Conservation (phyloP, 345 rosid genomes). For the Eucalyptus regnans region DNA sequence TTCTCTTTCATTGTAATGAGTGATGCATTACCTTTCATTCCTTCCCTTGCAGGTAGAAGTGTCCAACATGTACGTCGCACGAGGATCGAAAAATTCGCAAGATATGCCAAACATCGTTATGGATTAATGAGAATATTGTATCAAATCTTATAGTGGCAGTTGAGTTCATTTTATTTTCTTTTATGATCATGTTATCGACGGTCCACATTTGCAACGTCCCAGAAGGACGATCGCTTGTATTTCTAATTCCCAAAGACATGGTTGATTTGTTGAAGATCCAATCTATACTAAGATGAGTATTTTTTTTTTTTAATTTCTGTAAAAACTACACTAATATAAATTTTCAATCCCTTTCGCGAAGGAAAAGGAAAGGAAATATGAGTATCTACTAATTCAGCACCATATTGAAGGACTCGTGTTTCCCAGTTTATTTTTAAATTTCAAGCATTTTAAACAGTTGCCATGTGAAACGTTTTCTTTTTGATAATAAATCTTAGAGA, state of each 20-base stretch:
- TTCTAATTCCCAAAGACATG: background rate
- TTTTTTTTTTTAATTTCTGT: background rate
- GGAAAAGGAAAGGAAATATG: background rate
- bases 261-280: background rate
- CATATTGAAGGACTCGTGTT: background rate
- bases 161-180: too few species aligned
- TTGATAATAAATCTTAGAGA: background rate
- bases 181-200: too few species aligned
- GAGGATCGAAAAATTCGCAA: too few species aligned
- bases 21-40: too few species aligned
- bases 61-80: too few species aligned
- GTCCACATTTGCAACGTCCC: background rate
- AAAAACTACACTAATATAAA: background rate
- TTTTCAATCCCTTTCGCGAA: background rate
- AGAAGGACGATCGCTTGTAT: background rate
- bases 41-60: too few species aligned
- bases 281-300: background rate
- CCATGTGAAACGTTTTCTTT: background rate
- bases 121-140: too few species aligned
- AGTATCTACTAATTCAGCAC: background rate
- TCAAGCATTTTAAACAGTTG: background rate
- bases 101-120: too few species aligned
- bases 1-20: too few species aligned
- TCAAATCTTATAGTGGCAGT: too few species aligned
- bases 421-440: background rate